Percentiles rank a stretch among this genome's conserved stretches.
Evolutionary conservation across 495 filamentous ascomycete species (phyloP).

Genomic region (Evernia prunastri): DNA sequence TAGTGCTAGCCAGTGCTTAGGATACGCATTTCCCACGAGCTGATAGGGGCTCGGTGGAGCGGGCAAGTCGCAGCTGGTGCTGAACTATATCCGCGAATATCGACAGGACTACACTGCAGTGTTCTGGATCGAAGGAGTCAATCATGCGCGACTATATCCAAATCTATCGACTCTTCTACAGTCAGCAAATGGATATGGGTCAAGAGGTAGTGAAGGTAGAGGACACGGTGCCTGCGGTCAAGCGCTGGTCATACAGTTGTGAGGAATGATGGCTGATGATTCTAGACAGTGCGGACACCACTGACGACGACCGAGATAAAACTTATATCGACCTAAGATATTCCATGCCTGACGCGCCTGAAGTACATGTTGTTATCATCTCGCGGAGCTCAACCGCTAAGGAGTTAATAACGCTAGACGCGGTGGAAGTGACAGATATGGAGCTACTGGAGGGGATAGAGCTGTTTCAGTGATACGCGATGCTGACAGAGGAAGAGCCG

Average conservation of each 20-base stretch:
- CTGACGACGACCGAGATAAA: conserved; percentile 1
- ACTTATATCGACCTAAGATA: neutral
- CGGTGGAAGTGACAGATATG: conserved; percentile 1
- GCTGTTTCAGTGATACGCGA: conserved; percentile 7
- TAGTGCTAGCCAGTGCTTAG: neutral
- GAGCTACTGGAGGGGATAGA: neutral
- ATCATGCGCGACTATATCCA: conserved; percentile 8
- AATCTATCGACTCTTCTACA: conserved; percentile 5
- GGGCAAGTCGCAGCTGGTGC: conserved; percentile 25
- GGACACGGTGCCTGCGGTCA: conserved; percentile 9
- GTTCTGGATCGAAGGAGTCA: conserved; percentile 24
- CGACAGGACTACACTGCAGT: conserved; percentile 19
- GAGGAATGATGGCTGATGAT: conserved; percentile 12
- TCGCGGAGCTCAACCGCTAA: conserved; percentile 1
- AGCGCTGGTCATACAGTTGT: conserved; percentile 13
- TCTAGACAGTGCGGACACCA: conserved; percentile 2
- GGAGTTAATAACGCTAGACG: conserved; percentile 3
- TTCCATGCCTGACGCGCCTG: neutral
- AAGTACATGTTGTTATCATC: conserved; percentile 6
- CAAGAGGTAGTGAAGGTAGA: conserved; percentile 14
- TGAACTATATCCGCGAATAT: conserved; percentile 23
- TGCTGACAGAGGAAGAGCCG: neutral
- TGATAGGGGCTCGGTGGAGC: conserved; percentile 21
- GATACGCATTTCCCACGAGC: neutral
- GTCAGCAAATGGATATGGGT: neutral